Percentiles rank a stretch among this genome's conserved stretches.
Conservation (phyloP, 2,329 filamentous ascomycete species). For the Trichoderma harzianum region DNA sequence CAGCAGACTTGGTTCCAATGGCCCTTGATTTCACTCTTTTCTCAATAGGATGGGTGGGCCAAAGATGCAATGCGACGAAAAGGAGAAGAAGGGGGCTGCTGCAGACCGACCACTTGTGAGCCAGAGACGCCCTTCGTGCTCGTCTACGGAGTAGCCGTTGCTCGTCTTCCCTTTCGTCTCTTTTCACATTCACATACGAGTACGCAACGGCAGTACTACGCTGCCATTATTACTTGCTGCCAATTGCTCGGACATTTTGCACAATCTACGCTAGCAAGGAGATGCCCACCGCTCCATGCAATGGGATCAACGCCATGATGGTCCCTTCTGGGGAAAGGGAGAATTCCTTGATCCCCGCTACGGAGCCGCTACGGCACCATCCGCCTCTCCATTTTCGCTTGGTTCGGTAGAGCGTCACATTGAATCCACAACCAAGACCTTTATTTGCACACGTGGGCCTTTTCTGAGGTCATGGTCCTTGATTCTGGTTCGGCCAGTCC, state of each 20-base stretch:
- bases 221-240: neutral
- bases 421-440: neutral
- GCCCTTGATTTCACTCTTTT: neutral
- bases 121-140: neutral
- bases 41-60: neutral
- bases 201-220: neutral
- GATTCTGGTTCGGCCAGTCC: neutral
- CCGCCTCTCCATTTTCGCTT: neutral
- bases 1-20: neutral
- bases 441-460: neutral
- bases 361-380: conserved; percentile 12
- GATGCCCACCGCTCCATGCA: neutral
- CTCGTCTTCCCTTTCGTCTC: neutral
- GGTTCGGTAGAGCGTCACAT: neutral
- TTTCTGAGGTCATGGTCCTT: neutral
- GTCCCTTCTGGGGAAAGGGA: neutral
- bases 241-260: neutral
- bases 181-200: neutral
- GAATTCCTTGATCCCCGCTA: neutral
- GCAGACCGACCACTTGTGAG: neutral
- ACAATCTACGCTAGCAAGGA: neutral
- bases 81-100: neutral
- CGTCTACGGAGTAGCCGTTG: too few relatives aligned
- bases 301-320: neutral
- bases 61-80: neutral